Evolutionary conservation across 169 alveolate species (phyloP).

Genomic region (Babesia ovis): DNA sequence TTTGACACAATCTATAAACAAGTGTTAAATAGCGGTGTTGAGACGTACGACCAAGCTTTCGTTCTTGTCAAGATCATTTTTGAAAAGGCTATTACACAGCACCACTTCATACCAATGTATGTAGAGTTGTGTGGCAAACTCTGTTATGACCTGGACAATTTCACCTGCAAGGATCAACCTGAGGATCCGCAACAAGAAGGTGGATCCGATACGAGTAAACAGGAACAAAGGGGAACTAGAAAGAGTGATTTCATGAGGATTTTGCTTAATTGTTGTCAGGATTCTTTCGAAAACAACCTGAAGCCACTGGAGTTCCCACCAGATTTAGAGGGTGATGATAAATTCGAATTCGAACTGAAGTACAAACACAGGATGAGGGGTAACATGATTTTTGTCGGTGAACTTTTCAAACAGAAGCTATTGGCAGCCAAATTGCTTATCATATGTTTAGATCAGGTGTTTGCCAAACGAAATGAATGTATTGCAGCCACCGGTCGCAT

Average conservation of each 20-base stretch:
- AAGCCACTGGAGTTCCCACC: constrained; percentile 81
- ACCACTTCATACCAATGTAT: constrained; percentile 85
- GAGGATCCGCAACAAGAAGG: not conserved
- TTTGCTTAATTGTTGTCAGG: constrained; percentile 82
- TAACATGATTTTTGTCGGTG: constrained; percentile 85
- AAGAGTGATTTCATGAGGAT: constrained; percentile 72
- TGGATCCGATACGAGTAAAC: constrained; percentile 6
- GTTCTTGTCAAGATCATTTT: constrained; percentile 75
- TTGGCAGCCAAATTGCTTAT: constrained; percentile 81
- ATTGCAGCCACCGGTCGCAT: constrained; percentile 68
- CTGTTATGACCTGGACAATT: constrained; percentile 71
- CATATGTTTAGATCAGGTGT: constrained; percentile 81
- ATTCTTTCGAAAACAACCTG: constrained; percentile 79
- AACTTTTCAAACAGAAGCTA: constrained; percentile 78
- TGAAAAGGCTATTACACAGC: constrained; percentile 85
- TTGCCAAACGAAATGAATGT: constrained; percentile 75
- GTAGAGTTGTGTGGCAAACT: constrained; percentile 83
- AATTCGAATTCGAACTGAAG: constrained; percentile 82
- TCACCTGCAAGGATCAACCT: constrained; percentile 36
- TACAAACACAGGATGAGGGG: constrained; percentile 86
- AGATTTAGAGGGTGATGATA: constrained; percentile 80
- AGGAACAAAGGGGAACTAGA: constrained; percentile 42
- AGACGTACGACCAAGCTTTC: constrained; percentile 70
- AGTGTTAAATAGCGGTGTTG: constrained; percentile 67
- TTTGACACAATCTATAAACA: constrained; percentile 76